Evolutionary conservation across 352 stramenopile genomes (phyloP), one percentile per base, ranked within the genome.

Genomic region (Phytophthora meadii): DNA sequence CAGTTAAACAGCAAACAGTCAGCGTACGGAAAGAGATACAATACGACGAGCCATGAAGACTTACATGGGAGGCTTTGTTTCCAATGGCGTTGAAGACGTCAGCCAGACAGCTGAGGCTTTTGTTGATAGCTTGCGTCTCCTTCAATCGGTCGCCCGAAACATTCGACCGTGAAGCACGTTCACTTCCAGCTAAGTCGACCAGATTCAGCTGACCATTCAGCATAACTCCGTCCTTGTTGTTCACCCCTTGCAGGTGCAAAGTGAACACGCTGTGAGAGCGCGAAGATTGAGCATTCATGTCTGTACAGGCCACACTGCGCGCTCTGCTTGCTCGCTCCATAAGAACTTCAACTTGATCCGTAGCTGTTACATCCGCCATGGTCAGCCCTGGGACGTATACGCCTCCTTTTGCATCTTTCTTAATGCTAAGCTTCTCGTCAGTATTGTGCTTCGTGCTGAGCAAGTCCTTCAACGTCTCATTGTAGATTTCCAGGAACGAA

Each of bases 401-500:
- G 4, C 80, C 79, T 30, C 82, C 82, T 47, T 84, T 90, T 10
- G 67, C 51, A 52, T 92, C 81, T 66, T 91, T 91, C 61, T 93
- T 92, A 54, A 94, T 92, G 27, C 47, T 65, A 17, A 93, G 68
- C 36, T 85, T 81, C 19, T 87, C 86, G 46, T 79, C 69, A 8
- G 15, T 48, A 17, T 74, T 76, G n/a, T 79, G 72, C 57, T 84
- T 88, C 5, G 74, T 79, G 1, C 81, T 85, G 9, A 99, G 91
- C n/a, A 99, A 70, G 72, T 99, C 98, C 32, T 93, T 93, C 14
- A 99, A 77, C 9, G 93, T 93, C 74, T 99, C 98, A 70, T 99
- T 99, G 88, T 99, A 99, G 54, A 99, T 99, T 84, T 99, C 98
- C 30, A 99, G 70, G 71, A 99, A 99, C 0, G 94, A 98, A 6